Base-by-base conservation (phyloP, 495 filamentous ascomycete species). In the Tuber umbilicatum region DNA sequence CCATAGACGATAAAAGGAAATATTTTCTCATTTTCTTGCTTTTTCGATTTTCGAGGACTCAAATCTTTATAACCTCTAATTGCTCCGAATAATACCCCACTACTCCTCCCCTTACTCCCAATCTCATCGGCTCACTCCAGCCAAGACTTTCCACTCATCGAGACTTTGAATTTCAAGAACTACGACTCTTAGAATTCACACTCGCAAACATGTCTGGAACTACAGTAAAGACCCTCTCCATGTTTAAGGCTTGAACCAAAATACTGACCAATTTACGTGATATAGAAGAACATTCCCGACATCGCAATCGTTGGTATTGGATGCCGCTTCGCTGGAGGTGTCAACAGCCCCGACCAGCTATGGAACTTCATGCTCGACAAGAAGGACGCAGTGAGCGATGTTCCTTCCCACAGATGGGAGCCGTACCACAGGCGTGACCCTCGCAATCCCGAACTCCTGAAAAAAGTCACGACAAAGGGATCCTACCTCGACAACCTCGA, bases 401-500 rank as follows among this genome's bases (percentile, higher is more conserved):
- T 35, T 64, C 55, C 55, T 5, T 64, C 55, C 55, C 55, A 64
- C 55, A 35, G 55, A 5, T 64, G 55, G 55, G 55, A 64, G 55
- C 55, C 55, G 12, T 64, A 64, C 55, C 31, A 64, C 27, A 64
- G 31, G 27, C 55, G 55, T 64, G 55, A 64, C 2, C 55, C 55
- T 0, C 55, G 55, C 55, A 64, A 64, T 1, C 55, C 55, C 55
- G 55, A 64, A 64, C 27, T 64, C 55, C 55, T 64, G 14, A 64
- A 64, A 27, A 64, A 64, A 35, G 27, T 64, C 55, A 64, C 55
- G 12, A 35, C 55, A 16, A 64, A 64, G 55, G 55, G 27, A 16
- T 64, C 55, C 27, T 64, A 35, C 55, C 55, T 64, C 31, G 55
- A 64, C 55, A 64, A 64, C 55, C 55, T 64, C 55, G 55, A 64